Base-by-base conservation (phyloP, 2,329 filamentous ascomycete species). In the Botrytis medusae region DNA sequence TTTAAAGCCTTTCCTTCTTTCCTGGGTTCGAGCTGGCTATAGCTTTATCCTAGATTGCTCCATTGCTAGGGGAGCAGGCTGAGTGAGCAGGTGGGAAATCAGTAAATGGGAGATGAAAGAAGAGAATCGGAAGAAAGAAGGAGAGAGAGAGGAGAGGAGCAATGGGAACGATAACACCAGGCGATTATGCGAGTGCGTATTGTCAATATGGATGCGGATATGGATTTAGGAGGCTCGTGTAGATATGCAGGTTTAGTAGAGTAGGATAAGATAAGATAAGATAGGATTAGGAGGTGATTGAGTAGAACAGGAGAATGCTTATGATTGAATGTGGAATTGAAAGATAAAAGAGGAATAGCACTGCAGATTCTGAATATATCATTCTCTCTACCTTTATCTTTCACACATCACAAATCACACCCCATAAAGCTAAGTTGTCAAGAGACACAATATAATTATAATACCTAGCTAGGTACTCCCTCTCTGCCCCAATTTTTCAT, bases 1-100 rank as follows among this genome's bases (percentile, higher is more conserved):
- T 81, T 48, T 79, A 74, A 37, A 46, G 9, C 18, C 6, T 40
- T 18, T 25, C 1, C 25, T 16, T n/a, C 4, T 12, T 29, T 29
- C 14, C 14, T 29, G 1, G 14, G n/a, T 18, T 32, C 4, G 4
- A 9, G 29, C n/a, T 9, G n/a, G 14, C 29, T 57, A 14, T 29
- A 57, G n/a, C 6, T 29, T 29, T 57, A 2, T 8, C 1, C n/a
- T 57, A 2, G 3, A 29, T 32, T 29, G 14, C 2, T 18, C 7
- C 1, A 57, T 57, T 57, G 5, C 51, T 29, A 9, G 16, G 20
- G 4, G 25, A 40, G 46, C 1, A 20, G 20, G 37, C 4, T n/a
- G 48, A 7, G 25, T n/a, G 34, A n/a, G 34, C 4, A 14, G 10
- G n/a, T 9, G 16, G 40, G 7, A 10, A 29, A 20, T 20, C 2